A percentile compares a stretch with the other conserved stretches of the same genome.
Evolutionary conservation across 1,284 basidiomycete genomes (phyloP).

Genomic region (Polyporus tsugae): DNA sequence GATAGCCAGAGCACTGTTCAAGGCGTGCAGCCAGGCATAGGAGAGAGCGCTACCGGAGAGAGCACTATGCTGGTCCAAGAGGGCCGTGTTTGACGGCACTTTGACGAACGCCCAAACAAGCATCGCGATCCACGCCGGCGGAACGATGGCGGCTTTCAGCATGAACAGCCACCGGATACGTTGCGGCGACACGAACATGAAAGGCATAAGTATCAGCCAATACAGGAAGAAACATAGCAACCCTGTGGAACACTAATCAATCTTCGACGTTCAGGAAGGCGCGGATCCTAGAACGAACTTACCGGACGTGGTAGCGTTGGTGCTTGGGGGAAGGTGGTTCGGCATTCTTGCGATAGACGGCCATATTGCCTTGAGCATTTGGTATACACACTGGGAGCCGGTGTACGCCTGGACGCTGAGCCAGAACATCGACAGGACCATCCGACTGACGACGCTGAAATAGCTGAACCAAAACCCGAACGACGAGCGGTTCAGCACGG

Average conservation of each 20-base stretch:
- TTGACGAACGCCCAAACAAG: constrained; percentile 78
- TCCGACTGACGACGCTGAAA: constrained; percentile 78
- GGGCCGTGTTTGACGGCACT: constrained; percentile 61
- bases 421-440: constrained; percentile 83
- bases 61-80: constrained; percentile 54
- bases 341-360: constrained; percentile 70
- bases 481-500: constrained; percentile 77
- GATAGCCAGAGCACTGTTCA: constrained; percentile 75
- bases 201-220: constrained; percentile 77
- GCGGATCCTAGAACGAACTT: constrained; percentile 8
- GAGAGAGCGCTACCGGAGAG: constrained; percentile 60
- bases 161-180: constrained; percentile 79
- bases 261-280: not conserved
- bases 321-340: constrained; percentile 65
- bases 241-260: constrained; percentile 39
- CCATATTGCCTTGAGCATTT: constrained; percentile 85
- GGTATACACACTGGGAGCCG: constrained; percentile 71
- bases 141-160: constrained; percentile 72
- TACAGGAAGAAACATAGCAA: constrained; percentile 83
- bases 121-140: constrained; percentile 73
- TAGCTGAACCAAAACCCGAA: constrained; percentile 86
- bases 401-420: constrained; percentile 69
- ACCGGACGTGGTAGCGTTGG: constrained; percentile 73
- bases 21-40: constrained; percentile 76
- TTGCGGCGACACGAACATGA: constrained; percentile 80